A percentile compares a stretch with the other conserved stretches of the same genome.
Evolutionary conservation across 495 filamentous ascomycete species (phyloP).

Genomic region (Bombardia bombarda): DNA sequence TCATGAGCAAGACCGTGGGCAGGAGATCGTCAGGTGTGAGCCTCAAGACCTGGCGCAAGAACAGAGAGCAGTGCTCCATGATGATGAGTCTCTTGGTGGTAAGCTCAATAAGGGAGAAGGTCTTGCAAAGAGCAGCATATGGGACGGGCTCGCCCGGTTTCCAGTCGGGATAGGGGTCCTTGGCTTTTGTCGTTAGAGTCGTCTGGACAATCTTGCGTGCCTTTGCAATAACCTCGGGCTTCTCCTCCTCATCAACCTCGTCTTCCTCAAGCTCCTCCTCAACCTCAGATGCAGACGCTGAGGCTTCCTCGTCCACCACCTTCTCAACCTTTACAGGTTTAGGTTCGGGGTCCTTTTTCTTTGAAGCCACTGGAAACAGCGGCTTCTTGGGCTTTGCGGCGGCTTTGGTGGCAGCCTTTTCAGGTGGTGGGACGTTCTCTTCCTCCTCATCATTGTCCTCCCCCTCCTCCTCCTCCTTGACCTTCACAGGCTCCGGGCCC

Average conservation of each 20-base stretch:
- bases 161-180: conserved; percentile 93
- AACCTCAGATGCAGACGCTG: conserved; percentile 43
- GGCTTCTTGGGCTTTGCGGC: conserved; percentile 15
- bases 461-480: too few relatives aligned
- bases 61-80: conserved; percentile 76
- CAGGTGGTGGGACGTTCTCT: neutral
- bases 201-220: conserved; percentile 78
- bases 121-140: conserved; percentile 89
- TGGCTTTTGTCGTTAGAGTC: conserved; percentile 51
- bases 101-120: conserved; percentile 88
- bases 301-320: conserved; percentile 31
- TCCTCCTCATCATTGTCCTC: neutral
- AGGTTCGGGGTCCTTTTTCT: conserved; percentile 13
- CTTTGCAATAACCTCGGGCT: conserved; percentile 67
- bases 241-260: conserved; percentile 56
- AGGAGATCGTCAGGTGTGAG: conserved; percentile 85
- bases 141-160: conserved; percentile 79
- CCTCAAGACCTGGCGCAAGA: conserved; percentile 85
- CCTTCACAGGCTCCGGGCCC: too few relatives aligned
- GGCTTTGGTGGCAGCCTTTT: neutral
- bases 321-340: conserved; percentile 15
- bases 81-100: conserved; percentile 87
- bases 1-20: conserved; percentile 86
- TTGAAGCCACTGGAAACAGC: conserved; percentile 2
- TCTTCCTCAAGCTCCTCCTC: conserved; percentile 46